phyloP scores from a whole-genome alignment of 768 basidiomycete species.

The Xerocomellus chrysenteron region DNA sequence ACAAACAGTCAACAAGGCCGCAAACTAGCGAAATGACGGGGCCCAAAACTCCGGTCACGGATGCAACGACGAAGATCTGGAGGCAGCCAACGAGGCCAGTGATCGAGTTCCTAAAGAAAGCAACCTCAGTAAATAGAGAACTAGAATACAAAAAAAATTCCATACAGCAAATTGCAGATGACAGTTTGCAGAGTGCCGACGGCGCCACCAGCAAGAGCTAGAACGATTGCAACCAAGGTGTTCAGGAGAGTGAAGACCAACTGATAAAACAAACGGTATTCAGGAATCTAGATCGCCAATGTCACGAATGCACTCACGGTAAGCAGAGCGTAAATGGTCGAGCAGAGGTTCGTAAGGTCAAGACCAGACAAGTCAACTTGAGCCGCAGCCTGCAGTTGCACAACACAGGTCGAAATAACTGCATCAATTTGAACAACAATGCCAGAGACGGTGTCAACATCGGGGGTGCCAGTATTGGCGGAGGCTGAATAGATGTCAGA shows the following conservation, averaged over 20 bases:
- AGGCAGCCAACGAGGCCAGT: background rate
- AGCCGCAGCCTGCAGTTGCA: background rate
- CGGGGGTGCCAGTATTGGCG: background rate
- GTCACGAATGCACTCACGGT: background rate
- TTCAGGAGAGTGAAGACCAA: background rate
- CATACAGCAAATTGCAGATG: constrained; percentile 5
- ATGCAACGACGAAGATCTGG: background rate
- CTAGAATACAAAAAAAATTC: background rate
- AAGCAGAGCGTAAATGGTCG: background rate
- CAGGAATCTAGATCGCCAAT: too few species aligned
- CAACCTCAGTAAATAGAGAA: background rate
- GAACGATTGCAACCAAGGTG: background rate
- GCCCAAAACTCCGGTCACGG: background rate
- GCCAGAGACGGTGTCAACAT: background rate
- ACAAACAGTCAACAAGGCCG: background rate
- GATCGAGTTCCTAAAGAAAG: background rate
- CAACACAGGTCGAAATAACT: background rate
- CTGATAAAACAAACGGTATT: background rate
- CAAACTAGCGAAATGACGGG: background rate
- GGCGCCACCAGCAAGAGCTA: background rate
- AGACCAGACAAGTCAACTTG: background rate
- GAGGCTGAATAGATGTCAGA: background rate
- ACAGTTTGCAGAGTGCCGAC: background rate
- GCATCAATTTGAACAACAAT: constrained; percentile 2
- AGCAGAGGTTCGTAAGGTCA: background rate